Conservation (phyloP, 768 basidiomycete species). For the Russula foetens region DNA sequence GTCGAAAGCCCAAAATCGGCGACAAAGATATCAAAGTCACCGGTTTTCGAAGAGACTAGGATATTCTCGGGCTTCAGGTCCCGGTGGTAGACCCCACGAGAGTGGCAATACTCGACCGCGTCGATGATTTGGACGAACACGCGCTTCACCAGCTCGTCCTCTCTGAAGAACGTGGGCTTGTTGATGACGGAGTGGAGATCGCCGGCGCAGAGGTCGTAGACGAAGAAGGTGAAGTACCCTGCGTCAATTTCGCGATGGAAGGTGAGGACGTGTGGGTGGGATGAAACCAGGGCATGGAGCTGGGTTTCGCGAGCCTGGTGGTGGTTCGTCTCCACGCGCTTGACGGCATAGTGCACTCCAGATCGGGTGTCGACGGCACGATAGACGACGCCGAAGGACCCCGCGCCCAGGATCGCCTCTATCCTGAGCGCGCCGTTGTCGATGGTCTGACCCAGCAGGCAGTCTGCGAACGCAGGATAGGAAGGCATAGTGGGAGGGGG, state of each 20-base stretch:
- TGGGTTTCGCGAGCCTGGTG: constrained; percentile 54
- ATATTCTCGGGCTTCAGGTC: constrained; percentile 12
- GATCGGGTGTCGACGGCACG: too few species aligned
- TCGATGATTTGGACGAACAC: constrained; percentile 14
- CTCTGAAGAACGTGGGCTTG: constrained; percentile 5
- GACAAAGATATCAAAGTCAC: neutral
- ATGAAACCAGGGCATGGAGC: constrained; percentile 63
- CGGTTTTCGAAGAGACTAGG: neutral
- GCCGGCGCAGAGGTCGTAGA: constrained; percentile 15
- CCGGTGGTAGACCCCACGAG: constrained; percentile 10
- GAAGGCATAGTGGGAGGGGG: constrained; percentile 3
- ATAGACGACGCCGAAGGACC: constrained; percentile 75
- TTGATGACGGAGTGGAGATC: constrained; percentile 4
- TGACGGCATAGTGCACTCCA: too few species aligned
- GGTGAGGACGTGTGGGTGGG: constrained; percentile 74
- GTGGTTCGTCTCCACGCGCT: neutral
- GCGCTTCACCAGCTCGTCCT: constrained; percentile 6
- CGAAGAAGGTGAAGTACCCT: constrained; percentile 42
- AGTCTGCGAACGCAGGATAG: neutral
- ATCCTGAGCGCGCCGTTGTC: constrained; percentile 76
- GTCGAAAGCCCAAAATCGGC: constrained; percentile 15
- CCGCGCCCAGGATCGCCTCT: constrained; percentile 78
- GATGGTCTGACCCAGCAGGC: constrained; percentile 32
- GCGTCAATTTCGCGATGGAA: constrained; percentile 84
- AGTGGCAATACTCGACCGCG: constrained; percentile 8